phyloP scores from a whole-genome alignment of 192 early-diverging fungal genomes.

The Backusella liffmaniae region DNA sequence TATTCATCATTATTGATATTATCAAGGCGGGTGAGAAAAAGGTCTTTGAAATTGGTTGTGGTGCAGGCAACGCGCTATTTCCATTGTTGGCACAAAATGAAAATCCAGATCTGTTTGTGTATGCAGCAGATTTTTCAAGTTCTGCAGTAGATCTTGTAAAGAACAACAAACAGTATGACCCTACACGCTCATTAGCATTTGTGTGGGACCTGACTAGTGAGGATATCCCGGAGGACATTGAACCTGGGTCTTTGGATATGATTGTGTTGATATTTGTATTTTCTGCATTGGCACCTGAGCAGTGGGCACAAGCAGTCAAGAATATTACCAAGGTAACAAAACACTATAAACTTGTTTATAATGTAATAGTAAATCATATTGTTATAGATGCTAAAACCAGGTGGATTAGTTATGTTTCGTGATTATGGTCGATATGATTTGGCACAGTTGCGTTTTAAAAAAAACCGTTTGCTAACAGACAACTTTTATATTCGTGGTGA shows the following conservation, averaged over 20 bases:
- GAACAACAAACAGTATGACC: constrained; percentile 69
- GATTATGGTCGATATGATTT: constrained; percentile 99
- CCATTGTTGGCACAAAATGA: constrained; percentile 78
- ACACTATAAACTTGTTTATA: background rate
- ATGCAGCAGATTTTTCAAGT: constrained; percentile 90
- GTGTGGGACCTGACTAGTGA: constrained; percentile 91
- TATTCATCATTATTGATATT: constrained; percentile 8
- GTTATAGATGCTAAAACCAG: constrained; percentile 72
- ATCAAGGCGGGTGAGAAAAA: constrained; percentile 49
- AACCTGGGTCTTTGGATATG: constrained; percentile 84
- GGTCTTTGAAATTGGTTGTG: constrained; percentile 96
- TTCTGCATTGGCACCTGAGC: constrained; percentile 84
- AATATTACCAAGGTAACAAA: constrained; percentile 73
- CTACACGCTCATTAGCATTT: constrained; percentile 77
- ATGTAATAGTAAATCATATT: background rate
- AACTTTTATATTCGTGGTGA: constrained; percentile 98
- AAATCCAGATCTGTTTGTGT: constrained; percentile 81
- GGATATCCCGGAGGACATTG: constrained; percentile 64
- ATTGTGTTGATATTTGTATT: constrained; percentile 95
- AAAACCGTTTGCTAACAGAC: constrained; percentile 82
- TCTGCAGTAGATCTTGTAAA: constrained; percentile 94
- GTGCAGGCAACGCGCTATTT: constrained; percentile 95
- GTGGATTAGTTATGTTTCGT: constrained; percentile 84
- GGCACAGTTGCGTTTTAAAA: constrained; percentile 96
- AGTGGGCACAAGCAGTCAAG: constrained; percentile 75